Evolutionary conservation across 1,139 yeast genomes (phyloP), one percentile per base, ranked within the genome.

Genomic region (Geotrichum macrosporum): DNA sequence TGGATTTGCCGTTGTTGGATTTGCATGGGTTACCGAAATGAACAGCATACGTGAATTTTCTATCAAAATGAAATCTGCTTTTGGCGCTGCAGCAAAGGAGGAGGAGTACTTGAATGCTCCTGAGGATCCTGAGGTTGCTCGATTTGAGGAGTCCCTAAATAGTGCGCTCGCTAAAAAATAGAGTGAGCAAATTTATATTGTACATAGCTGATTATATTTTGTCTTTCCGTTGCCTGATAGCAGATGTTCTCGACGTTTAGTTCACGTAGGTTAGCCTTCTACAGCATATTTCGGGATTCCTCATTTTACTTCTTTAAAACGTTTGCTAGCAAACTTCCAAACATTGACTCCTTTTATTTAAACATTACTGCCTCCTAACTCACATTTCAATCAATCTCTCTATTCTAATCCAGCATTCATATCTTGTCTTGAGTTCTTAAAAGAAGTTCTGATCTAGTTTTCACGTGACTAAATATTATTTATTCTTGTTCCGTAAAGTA

Each of bases 1-100:
- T 57, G 76, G 86, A 3, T 84, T 86, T 84, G 67, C 78, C 8
- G 70, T 81, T 2, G 77, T 86, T 35, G 95, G 95, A 2, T 72
- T 79, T 1, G 81, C 87, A 55, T 87, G 96, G 95, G 71, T 81
- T 24, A 71, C 76, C 64, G 94, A 87, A 60, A 80, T 87, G 5
- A 75, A 84, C 24, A 73, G 70, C 32, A 71, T 83, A 42, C 69
- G 72, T 47, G 96, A 88, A 60, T 85, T 87, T 63, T 83, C 92
- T 0, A 71, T 73, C 68, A 75, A 74, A 59, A 78, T 85, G 81
- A 82, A 80, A 64, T 65, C 69, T 19, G 61, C 73, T 50, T 68
- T 85, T 63, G 95, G 95, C 6, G 94, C 89, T 20, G 78, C 77
- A 47, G 76, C 74, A 42, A 77, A 74, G 40, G 80, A 82, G 59